Conservation (phyloP, 305 asterid species). For the Solanum hybrid region DNA sequence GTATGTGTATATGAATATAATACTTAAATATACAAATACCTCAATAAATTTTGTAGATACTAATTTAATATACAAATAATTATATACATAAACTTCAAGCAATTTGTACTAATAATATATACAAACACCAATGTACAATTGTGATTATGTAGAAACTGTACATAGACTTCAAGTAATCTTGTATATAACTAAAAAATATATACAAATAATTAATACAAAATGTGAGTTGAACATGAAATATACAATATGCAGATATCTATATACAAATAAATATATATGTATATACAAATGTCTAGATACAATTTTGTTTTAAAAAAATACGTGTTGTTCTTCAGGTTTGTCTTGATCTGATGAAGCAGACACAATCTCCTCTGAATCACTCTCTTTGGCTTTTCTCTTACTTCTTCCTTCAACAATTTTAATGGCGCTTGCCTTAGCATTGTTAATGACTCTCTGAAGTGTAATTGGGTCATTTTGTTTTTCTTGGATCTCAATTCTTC, state of each 20-base stretch:
- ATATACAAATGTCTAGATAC: no score
- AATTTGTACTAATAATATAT: no score
- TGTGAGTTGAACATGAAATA: background rate
- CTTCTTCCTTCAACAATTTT: background rate
- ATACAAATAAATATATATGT: no score
- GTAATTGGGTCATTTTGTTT: background rate
- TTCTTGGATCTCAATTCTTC: background rate
- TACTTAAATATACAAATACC: no score
- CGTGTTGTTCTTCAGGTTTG: background rate
- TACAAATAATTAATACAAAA: background rate
- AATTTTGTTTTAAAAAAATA: no score
- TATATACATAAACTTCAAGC: background rate
- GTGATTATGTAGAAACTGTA: no score
- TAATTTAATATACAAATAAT: no score
- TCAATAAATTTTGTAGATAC: no score
- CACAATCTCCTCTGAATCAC: background rate
- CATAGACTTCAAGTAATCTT: background rate
- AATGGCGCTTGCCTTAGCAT: background rate
- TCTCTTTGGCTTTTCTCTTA: background rate
- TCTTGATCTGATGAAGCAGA: background rate
- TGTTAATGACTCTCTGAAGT: background rate
- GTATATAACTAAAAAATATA: no score
- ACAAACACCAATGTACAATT: background rate
- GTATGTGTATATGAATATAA: background rate
- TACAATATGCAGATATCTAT: background rate